Evolutionary conservation across 176 grass and related monocot genomes (phyloP), one percentile per base, ranked within the genome.

Genomic region (Carex parvula): DNA sequence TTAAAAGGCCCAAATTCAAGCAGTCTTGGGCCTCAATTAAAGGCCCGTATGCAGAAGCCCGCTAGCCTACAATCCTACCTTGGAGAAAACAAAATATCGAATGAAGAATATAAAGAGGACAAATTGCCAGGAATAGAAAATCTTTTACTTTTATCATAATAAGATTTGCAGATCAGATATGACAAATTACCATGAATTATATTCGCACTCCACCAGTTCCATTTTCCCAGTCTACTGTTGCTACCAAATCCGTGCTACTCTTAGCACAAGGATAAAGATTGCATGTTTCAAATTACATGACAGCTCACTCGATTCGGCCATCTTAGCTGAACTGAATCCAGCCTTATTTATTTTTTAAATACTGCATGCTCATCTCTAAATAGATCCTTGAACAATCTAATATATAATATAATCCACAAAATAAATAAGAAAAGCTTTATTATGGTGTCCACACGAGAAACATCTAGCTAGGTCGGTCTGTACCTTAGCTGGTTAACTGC

Each of bases 401-500:
- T 77, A 75, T 24, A 24, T 24, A 48, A 33, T 32, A 56, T 14
- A 8, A 55, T 50, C 46, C 46, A 11, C 46, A 50, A 50, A 11
- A 50, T 2, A 50, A 50, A 50, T 2, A 48, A 48, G 72, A 32
- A 32, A 2, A 44, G 42, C 42, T 44, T 7, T 7, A 44, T 8
- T 7, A 44, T 44, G 42, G 42, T 44, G 42, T 44, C 42, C 17
- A 63, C 0, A 63, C 24, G 21, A 30, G 22, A 64, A 64, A 30
- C 24, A 30, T 64, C 10, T 64, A 13, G 22, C 10, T 64, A 13
- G 22, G 21, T 64, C 10, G 22, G 21, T 64, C 22, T 64, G 10
- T 64, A 54, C 22, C 46, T 76, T 76, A 50, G 80, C 80, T 82
- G 80, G 56, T 39, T 67, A 65, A 37, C 61, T 24, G 41, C 20